Base-by-base conservation (phyloP, 2,329 filamentous ascomycete genomes). In the Uncinocarpus reesii region DNA sequence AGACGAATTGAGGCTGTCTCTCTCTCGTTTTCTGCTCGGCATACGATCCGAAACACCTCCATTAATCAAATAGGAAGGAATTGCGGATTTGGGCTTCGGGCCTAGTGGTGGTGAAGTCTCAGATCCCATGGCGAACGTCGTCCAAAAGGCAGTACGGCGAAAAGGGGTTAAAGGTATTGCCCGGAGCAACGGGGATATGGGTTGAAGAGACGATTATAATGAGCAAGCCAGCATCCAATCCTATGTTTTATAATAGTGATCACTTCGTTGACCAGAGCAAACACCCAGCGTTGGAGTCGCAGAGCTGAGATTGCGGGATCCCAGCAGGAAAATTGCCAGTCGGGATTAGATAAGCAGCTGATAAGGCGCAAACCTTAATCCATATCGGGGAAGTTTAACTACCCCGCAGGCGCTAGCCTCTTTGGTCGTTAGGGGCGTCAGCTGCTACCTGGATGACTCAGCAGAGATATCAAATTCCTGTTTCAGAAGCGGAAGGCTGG, bases 1-100 rank as follows among this genome's bases (percentile, higher is more conserved):
- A 20, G 78, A 76, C 15, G 76, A 71, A 56, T 73, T 75, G 47
- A 80, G 69, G 48, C 65, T 74, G 46, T 81, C 76, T 26, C 77
- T 67, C 58, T 81, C 78, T 55, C 72, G 68, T 36, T 68, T 68
- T 58, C 74, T 66, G 13, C 69, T 67, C 8, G 69, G 65, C 15
- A 69, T 64, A 40, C 75, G 68, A 28, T 78, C 69, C 40, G 76
- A 72, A 46, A 70, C 73, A 49, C 69, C 66, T 45, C 75, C 77
- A 60, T 80, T 79, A 42, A 74, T 57, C 50, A 81, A 65, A 62
- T 79, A 72, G 42, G 75, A 70, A 23, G 78, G 77, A 24, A 80
- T 65, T 8, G 75, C 73, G 35, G 74, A 71, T 55, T 65, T 71
- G 47, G 70, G 74, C 62, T 71, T 74, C 52, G 62, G 67, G 52